A percentile compares a stretch with the other conserved stretches of the same genome.
These are phyloP conservation scores for Circinella umbellata DNA, from an alignment of 371 early-diverging fungal genomes.

Conservation along the genomic window DNA sequence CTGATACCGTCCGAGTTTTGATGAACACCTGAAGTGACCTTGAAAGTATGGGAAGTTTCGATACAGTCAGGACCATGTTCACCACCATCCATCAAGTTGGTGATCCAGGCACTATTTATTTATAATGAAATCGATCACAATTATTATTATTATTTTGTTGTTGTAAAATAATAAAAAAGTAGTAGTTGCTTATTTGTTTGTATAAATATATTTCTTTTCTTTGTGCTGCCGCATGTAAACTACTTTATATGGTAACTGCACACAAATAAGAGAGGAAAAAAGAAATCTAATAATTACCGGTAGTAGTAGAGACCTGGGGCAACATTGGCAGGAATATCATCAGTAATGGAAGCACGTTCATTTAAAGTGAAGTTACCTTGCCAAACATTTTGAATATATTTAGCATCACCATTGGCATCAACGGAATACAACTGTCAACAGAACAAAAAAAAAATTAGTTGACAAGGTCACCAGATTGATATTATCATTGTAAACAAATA, in stretches of 20 bases:
- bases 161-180: neutral
- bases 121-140: neutral
- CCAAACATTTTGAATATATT: slow-evolving; percentile 54
- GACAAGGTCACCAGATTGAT: neutral
- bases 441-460: neutral
- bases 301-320: slow-evolving; percentile 54
- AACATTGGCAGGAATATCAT: slow-evolving; percentile 30
- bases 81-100: slow-evolving; percentile 43
- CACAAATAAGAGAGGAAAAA: no score
- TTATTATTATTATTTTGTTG: neutral
- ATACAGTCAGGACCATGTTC: slow-evolving; percentile 53
- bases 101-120: slow-evolving; percentile 47
- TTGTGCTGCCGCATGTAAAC: neutral
- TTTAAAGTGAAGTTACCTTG: slow-evolving; percentile 38
- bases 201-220: no score
- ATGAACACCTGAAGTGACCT: slow-evolving; percentile 64
- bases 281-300: slow-evolving; percentile 34
- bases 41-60: slow-evolving; percentile 63
- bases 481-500: no score
- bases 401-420: slow-evolving; percentile 32
- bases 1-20: slow-evolving; percentile 57
- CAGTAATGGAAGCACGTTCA: slow-evolving; percentile 36
- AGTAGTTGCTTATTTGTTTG: no score
- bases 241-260: slow-evolving; percentile 12
- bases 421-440: slow-evolving; percentile 45